phyloP scores from a whole-genome alignment of 129 eudicot species.

The Apium graveolens region DNA sequence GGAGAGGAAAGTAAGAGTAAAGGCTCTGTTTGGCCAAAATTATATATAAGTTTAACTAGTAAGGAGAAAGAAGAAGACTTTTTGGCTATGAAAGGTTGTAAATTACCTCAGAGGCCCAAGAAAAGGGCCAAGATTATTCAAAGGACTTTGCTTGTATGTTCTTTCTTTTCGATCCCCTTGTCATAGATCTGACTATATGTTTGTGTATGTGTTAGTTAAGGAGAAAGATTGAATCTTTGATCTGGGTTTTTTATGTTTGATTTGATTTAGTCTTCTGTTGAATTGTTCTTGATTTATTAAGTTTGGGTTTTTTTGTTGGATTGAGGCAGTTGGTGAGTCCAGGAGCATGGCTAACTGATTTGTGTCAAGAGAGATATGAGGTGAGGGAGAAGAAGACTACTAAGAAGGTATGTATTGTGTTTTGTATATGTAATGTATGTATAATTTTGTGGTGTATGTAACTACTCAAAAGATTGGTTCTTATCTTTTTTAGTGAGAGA shows the following conservation, averaged over 20 bases:
- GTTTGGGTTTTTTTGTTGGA: not conserved
- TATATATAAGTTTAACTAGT: constrained; percentile 43
- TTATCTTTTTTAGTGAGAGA: not conserved
- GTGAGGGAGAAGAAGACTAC: constrained; percentile 62
- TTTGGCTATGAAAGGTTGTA: constrained; percentile 75
- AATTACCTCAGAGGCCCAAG: constrained; percentile 63
- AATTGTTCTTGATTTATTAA: not conserved
- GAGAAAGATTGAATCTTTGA: not conserved
- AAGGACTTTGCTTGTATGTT: constrained; percentile 56
- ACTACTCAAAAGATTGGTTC: not conserved
- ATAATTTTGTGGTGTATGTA: not conserved
- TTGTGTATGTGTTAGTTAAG: not conserved
- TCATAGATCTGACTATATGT: constrained; percentile 2
- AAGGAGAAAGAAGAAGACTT: constrained; percentile 73
- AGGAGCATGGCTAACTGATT: constrained; percentile 66
- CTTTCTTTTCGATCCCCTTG: not conserved
- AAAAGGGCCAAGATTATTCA: constrained; percentile 57
- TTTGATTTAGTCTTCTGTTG: not conserved
- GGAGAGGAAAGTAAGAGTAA: constrained; percentile 19
- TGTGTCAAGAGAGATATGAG: constrained; percentile 66
- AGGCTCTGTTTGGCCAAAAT: constrained; percentile 50
- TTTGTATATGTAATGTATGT: not conserved
- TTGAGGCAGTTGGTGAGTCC: constrained; percentile 64
- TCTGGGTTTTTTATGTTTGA: not conserved
- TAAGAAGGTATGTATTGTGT: constrained; percentile 41